Evolutionary conservation across 192 early-diverging fungal genomes (phyloP).

Genomic region (Spizellomyces sp.): DNA sequence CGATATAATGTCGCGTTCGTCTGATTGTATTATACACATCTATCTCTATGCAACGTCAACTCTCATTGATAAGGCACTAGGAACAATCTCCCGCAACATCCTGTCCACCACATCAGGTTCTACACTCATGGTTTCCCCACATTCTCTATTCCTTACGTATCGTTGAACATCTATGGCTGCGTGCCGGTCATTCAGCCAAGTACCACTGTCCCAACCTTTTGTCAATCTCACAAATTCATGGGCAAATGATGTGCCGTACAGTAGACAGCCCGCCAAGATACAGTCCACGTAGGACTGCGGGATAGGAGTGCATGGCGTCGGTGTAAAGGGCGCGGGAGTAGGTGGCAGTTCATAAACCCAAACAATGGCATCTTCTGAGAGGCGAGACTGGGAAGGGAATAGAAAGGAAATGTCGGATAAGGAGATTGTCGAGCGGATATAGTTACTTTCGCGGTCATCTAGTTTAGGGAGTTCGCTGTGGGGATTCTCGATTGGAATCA

Average conservation of each 20-base stretch:
- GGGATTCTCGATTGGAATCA: slow-evolving; percentile 38
- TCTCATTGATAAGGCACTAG: slow-evolving; percentile 24
- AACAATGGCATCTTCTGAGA: slow-evolving; percentile 21
- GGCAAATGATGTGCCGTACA: slow-evolving; percentile 38
- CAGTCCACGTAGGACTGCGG: slow-evolving; percentile 56
- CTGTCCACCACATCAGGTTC: not conserved
- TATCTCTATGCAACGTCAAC: slow-evolving; percentile 26
- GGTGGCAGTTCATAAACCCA: slow-evolving; percentile 43
- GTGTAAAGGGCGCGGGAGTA: slow-evolving; percentile 14
- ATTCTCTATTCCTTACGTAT: slow-evolving; percentile 32
- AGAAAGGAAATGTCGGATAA: slow-evolving; percentile 11
- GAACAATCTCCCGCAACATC: slow-evolving; percentile 9
- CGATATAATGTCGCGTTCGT: no score
- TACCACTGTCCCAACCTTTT: slow-evolving; percentile 37
- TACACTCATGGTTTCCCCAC: slow-evolving; percentile 23
- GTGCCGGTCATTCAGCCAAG: slow-evolving; percentile 51
- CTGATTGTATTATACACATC: no score
- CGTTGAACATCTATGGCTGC: slow-evolving; percentile 23
- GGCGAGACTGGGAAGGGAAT: not conserved
- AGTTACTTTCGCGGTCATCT: slow-evolving; percentile 46
- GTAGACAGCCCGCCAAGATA: slow-evolving; percentile 45
- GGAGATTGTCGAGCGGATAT: slow-evolving; percentile 28
- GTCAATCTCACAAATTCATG: slow-evolving; percentile 46
- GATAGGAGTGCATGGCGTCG: slow-evolving; percentile 39
- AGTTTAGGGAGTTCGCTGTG: slow-evolving; percentile 27